phyloP scores from a whole-genome alignment of 257 asterid species.

The Nicotiana knightiana region DNA sequence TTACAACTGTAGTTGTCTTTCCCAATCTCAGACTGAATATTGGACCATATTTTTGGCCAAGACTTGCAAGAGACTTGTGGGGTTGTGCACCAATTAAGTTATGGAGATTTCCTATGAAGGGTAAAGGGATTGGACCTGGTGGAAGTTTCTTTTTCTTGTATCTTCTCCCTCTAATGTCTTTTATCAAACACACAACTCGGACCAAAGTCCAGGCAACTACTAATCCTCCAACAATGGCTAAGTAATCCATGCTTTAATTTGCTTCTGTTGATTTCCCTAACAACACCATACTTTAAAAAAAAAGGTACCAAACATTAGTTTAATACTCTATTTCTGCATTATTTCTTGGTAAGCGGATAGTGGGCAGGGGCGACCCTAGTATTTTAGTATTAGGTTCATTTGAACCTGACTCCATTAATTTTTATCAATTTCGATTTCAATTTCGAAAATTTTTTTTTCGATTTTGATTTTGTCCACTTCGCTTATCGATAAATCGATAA shows the following conservation, averaged over 20 bases:
- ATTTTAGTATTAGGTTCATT: too few species aligned
- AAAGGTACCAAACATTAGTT: neutral
- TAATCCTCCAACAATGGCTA: constrained; percentile 29
- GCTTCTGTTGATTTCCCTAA: neutral
- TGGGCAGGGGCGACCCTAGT: too few species aligned
- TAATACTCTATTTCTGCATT: too few species aligned
- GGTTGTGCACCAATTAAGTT: constrained; percentile 15
- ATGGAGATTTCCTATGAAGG: constrained; percentile 2
- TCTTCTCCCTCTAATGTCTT: constrained; percentile 2
- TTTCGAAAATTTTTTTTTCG: too few species aligned
- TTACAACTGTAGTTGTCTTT: neutral
- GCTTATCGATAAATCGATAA: too few species aligned
- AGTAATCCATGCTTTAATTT: constrained; percentile 16
- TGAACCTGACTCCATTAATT: too few species aligned
- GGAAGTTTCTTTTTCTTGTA: constrained; percentile 13
- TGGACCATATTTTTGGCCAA: constrained; percentile 21
- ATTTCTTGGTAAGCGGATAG: too few species aligned
- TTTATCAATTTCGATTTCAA: too few species aligned
- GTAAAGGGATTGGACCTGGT: constrained; percentile 2
- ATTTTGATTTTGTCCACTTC: too few species aligned
- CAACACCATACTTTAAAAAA: neutral
- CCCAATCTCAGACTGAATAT: neutral
- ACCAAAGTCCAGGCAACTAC: constrained; percentile 26
- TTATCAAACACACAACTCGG: neutral
- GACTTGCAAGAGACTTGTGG: constrained; percentile 18